phyloP scores from a whole-genome alignment of 31 red algal genomes.

The Asparagopsis taxiformis region DNA sequence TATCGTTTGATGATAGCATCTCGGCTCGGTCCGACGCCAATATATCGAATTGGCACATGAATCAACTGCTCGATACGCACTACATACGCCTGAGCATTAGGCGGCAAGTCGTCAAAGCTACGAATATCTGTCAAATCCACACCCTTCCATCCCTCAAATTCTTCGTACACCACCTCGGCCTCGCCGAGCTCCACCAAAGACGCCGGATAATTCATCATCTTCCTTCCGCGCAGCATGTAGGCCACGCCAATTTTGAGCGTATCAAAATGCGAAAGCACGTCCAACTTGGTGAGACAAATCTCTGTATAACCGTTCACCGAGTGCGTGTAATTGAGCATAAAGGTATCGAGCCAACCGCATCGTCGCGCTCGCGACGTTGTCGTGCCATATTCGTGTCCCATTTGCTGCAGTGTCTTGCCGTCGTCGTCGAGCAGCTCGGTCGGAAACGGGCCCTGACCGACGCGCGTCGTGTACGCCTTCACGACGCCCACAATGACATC shows the following conservation, averaged over 20 bases:
- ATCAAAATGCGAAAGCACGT: conserved; percentile 83
- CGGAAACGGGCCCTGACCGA: conserved; percentile 94
- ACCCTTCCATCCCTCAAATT: conserved; percentile 83
- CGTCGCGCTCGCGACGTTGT: conserved; percentile 86
- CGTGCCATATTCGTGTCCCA: conserved; percentile 92
- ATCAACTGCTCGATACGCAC: conserved; percentile 65
- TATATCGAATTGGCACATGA: conserved; percentile 54
- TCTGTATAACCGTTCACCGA: conserved; percentile 80
- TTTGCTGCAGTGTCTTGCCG: conserved; percentile 58
- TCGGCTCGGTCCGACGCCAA: conserved; percentile 85
- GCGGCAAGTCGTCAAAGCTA: conserved; percentile 65
- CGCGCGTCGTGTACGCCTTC: conserved; percentile 98
- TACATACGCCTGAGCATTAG: conserved; percentile 76
- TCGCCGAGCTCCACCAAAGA: conserved; percentile 62
- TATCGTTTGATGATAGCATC: conserved; percentile 74
- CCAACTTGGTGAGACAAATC: conserved; percentile 91
- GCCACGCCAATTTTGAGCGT: conserved; percentile 78
- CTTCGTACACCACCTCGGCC: conserved; percentile 83
- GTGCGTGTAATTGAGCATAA: conserved; percentile 81
- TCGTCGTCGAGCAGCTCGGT: conserved; percentile 78
- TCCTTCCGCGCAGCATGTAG: conserved; percentile 67
- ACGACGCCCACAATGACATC: conserved; percentile 76
- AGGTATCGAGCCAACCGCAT: conserved; percentile 95
- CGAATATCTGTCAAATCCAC: conserved; percentile 57
- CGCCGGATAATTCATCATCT: conserved; percentile 63